Evolutionary conservation across 495 filamentous ascomycete species (phyloP).

Genomic region (Apodospora peruviana): DNA sequence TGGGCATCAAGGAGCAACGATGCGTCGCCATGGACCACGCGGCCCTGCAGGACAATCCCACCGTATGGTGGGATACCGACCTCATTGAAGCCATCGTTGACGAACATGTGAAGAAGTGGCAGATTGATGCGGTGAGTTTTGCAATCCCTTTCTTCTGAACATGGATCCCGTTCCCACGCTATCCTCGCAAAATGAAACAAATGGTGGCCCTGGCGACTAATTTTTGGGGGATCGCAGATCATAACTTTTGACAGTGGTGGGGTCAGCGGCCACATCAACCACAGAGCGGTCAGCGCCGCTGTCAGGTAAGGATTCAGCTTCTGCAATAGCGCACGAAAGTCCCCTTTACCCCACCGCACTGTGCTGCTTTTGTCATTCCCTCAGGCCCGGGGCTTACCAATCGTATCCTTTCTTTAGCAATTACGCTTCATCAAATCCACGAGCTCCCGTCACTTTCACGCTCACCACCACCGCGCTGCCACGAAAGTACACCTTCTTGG

Average conservation of each 20-base stretch:
- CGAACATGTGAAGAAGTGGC: constrained; percentile 32
- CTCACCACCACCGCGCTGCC: constrained; percentile 30
- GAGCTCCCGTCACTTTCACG: constrained; percentile 29
- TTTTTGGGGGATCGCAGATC: constrained; percentile 30
- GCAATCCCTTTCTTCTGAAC: no score
- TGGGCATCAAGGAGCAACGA: constrained; percentile 27
- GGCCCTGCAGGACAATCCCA: constrained; percentile 37
- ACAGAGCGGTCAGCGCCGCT: constrained; percentile 36
- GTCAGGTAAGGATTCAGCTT: constrained; percentile 25
- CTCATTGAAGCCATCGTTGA: constrained; percentile 26
- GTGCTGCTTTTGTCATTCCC: background rate
- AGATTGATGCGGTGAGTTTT: constrained; percentile 30
- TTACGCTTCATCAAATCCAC: constrained; percentile 23
- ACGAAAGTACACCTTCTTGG: constrained; percentile 36
- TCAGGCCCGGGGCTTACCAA: constrained; percentile 3
- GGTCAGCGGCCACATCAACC: constrained; percentile 38
- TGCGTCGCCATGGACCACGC: constrained; percentile 31
- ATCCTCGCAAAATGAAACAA: no score
- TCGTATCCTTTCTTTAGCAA: constrained; percentile 9
- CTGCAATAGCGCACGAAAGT: constrained; percentile 2
- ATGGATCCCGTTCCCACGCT: no score
- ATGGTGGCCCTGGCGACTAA: no score
- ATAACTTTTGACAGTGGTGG: constrained; percentile 40
- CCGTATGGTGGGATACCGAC: constrained; percentile 33
- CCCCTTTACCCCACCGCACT: background rate